These are phyloP conservation scores for Calycina herbarum DNA, from an alignment of 2,329 filamentous ascomycete genomes.

Conservation along the genomic window DNA sequence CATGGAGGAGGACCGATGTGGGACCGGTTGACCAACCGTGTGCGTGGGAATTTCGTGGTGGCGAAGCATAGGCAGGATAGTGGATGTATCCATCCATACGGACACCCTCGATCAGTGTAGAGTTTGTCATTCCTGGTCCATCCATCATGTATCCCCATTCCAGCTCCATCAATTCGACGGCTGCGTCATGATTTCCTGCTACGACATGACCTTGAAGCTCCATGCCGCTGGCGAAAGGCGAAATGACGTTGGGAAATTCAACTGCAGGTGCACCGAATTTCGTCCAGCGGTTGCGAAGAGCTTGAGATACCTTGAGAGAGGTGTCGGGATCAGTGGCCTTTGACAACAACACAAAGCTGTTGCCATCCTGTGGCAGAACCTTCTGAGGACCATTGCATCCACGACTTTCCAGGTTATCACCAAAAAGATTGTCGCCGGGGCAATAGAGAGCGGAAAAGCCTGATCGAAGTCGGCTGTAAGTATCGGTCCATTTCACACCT, in stretches of 20 bases:
- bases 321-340: conserved; percentile 31
- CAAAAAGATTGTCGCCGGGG: conserved; percentile 45
- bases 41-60: conserved; percentile 45
- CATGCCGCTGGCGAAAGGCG: conserved; percentile 49
- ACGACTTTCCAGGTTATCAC: conserved; percentile 48
- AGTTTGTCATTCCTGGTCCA: conserved; percentile 40
- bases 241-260: conserved; percentile 48
- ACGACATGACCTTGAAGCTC: conserved; percentile 47
- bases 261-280: conserved; percentile 51
- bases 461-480: conserved; percentile 19
- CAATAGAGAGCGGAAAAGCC: conserved; percentile 37
- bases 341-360: conserved; percentile 51
- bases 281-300: conserved; percentile 32
- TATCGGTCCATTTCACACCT: conserved; percentile 23
- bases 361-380: conserved; percentile 60
- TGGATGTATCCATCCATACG: conserved; percentile 41
- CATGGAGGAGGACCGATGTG: conserved; percentile 46
- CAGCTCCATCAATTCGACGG: conserved; percentile 45
- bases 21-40: conserved; percentile 52
- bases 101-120: conserved; percentile 41
- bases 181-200: conserved; percentile 42
- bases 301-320: conserved; percentile 26
- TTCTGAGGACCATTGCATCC: conserved; percentile 51
- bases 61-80: conserved; percentile 36
- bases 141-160: conserved; percentile 58